Evolutionary conservation across 805 yeast species (phyloP).

Genomic region (Cyberlindnera meyerae): DNA sequence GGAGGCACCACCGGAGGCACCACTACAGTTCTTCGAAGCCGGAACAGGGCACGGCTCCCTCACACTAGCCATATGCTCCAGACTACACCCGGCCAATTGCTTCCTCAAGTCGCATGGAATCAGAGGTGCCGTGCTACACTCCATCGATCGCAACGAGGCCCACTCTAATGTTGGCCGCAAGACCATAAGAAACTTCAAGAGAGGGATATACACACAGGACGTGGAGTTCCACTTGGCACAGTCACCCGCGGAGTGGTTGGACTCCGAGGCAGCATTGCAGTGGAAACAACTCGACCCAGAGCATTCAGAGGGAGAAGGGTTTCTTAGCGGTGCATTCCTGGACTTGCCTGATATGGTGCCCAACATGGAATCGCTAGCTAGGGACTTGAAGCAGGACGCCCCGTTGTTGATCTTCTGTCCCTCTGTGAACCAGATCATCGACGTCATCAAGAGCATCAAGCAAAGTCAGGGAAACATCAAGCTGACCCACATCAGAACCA

Average conservation of each 20-base stretch:
- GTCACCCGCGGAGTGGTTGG: constrained; percentile 40
- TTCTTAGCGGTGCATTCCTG: constrained; percentile 39
- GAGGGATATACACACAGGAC: constrained; percentile 41
- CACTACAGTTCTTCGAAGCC: constrained; percentile 43
- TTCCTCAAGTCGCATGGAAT: constrained; percentile 25
- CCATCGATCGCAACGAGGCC: constrained; percentile 35
- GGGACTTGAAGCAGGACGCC: constrained; percentile 35
- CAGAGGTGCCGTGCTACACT: constrained; percentile 43
- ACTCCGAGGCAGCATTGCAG: constrained; percentile 17
- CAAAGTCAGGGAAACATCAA: constrained; percentile 27
- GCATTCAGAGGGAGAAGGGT: constrained; percentile 23
- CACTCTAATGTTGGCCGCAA: constrained; percentile 40
- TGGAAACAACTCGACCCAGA: constrained; percentile 24
- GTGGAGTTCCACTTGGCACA: constrained; percentile 40
- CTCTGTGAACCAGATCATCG: constrained; percentile 43
- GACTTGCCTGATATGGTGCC: constrained; percentile 42
- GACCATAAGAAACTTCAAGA: constrained; percentile 34
- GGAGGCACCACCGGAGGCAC: constrained; percentile 16
- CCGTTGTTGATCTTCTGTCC: constrained; percentile 44
- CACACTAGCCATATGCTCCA: constrained; percentile 37
- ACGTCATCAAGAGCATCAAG: constrained; percentile 31
- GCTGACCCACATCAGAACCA: constrained; percentile 34
- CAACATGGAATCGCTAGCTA: constrained; percentile 31
- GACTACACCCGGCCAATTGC: constrained; percentile 41
- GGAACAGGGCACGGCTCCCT: constrained; percentile 55